A percentile compares a stretch with the other conserved stretches of the same genome.
Conservation (phyloP, 495 filamentous ascomycete species). For the Sporormia fimetaria region DNA sequence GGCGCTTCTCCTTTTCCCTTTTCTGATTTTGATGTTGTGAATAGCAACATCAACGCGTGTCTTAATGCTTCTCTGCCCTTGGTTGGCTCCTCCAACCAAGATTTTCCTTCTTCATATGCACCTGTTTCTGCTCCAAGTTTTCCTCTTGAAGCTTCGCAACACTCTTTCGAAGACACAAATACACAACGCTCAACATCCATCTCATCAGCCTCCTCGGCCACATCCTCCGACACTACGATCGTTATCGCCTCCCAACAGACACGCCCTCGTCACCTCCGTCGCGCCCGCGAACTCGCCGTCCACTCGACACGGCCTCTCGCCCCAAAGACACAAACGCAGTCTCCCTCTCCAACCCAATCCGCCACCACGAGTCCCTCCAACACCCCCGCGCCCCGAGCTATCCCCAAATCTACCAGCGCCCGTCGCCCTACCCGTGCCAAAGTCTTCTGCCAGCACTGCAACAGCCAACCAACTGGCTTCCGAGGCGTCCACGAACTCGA, state of each 20-base stretch:
- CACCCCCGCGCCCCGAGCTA: too few relatives aligned
- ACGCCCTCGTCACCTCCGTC: too few relatives aligned
- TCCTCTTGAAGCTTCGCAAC: conserved; percentile 12
- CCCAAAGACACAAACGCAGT: too few relatives aligned
- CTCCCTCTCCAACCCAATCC: too few relatives aligned
- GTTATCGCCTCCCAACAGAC: too few relatives aligned
- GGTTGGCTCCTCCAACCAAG: conserved; percentile 12
- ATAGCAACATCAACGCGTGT: conserved; percentile 16
- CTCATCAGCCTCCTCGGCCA: too few relatives aligned
- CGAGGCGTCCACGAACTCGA: conserved; percentile 89
- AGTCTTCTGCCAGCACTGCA: conserved; percentile 62
- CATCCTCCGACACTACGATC: too few relatives aligned
- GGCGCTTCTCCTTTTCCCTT: conserved; percentile 9
- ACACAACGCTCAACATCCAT: conserved; percentile 27
- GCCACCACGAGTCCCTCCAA: conserved; percentile 28
- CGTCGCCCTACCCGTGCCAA: conserved; percentile 66
- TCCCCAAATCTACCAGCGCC: conserved; percentile 60
- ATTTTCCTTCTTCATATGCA: conserved; percentile 14
- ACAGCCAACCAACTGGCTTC: conserved; percentile 72
- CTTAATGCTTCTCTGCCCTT: conserved; percentile 20
- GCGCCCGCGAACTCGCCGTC: too few relatives aligned
- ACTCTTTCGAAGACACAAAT: conserved; percentile 22
- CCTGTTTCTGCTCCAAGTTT: conserved; percentile 16
- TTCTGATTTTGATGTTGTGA: conserved; percentile 16
- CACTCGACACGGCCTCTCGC: too few relatives aligned